Base-by-base conservation (phyloP, 2,329 filamentous ascomycete species). In the Curvularia hawaiiensis region DNA sequence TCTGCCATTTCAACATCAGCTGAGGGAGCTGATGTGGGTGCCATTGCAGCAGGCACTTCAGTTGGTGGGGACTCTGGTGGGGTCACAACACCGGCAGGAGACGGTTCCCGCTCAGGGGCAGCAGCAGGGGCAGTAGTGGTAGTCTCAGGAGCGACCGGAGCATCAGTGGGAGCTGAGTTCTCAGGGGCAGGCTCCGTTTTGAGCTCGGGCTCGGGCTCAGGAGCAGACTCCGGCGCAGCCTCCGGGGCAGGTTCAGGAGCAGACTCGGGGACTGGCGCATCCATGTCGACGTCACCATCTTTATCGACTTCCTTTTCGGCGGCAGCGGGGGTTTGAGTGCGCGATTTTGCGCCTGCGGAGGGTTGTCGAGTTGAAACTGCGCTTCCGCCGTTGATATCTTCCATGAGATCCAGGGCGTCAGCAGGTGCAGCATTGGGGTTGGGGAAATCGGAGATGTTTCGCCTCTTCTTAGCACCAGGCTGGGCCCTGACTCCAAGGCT, bases 401-500 rank as follows among this genome's bases (percentile, higher is more conserved):
- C 68, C 24, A 68, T 38, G 24, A 60, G 69, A 31, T 70, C 65
- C 14, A 65, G 64, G 10, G 59, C 69, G 16, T 75, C 73, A 16
- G 72, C 71, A 2, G 66, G 60, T 3, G 62, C 70, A 18, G 75
- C 73, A 50, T 86, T 79, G 1, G 85, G 78, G 60, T 88, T 87
- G 51, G 82, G 79, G 68, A 83, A 84, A 64, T 88, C 86, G 75
- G 84, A 84, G 54, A 88, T 86, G 58, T 88, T 85, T 48, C 84
- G 79, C 60, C 82, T 75, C 62, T 81, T 80, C 50, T 77, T 71
- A 18, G 67, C 70, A 38, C 79, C 78, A 0, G 81, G 79, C 64
- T 87, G 84, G 46, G 77, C 76, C 50, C 85, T 88, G 40, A 92
- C 84, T 16, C 92, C 94, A 64, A 95, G 91, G 38, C 84, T 83